Evolutionary conservation across 2,329 filamentous ascomycete genomes (phyloP), one percentile per base, ranked within the genome.

Genomic region (Xylariaceae sp.): DNA sequence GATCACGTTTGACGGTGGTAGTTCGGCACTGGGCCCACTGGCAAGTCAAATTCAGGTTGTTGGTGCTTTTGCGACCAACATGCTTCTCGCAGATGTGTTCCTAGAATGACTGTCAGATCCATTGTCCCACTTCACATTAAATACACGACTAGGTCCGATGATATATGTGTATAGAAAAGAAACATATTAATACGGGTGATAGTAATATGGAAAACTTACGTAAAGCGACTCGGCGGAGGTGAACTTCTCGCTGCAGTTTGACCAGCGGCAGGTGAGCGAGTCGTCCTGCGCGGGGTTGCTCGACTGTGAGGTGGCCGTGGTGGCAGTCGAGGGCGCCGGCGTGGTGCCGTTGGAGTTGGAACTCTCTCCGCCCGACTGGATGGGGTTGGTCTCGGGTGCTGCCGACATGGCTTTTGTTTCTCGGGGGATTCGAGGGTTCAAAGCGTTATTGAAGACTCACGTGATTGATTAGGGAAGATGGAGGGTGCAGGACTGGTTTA

Each of bases 1-100:
- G 95, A 70, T 98, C 95, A 69, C 95, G 91, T 83, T 99, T 98
- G 73, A 98, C 93, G 2, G 93, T 98, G 46, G 93, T 97, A 20
- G 93, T 98, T 62, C 92, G 88, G 79, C 95, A 99, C 63, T 89
- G 89, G 67, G 93, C 95, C 95, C 95, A 99, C 73, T 96, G 91
- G 78, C 95, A 99, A 52, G 92, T 97, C 73, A 99, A 77, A 76
- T 95, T 98, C 70, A 99, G 82, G 77, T 99, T 99, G 81, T 98
- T 98, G 71, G 95, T 99, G 79, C 91, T 96, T 82, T 99, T 99
- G 77, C 95, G 91, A 64, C 95, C 95, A 73, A 99, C 93, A 81
- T 99, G 95, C 71, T 92, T 91, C 74, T 98, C 95, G 77, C 95
- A 98, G 66, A 99, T 93, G 76, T 99, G 95, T 70, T 98, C 93